phyloP scores from a whole-genome alignment of 805 yeast genomes.

The Candida methanosorbosa region DNA sequence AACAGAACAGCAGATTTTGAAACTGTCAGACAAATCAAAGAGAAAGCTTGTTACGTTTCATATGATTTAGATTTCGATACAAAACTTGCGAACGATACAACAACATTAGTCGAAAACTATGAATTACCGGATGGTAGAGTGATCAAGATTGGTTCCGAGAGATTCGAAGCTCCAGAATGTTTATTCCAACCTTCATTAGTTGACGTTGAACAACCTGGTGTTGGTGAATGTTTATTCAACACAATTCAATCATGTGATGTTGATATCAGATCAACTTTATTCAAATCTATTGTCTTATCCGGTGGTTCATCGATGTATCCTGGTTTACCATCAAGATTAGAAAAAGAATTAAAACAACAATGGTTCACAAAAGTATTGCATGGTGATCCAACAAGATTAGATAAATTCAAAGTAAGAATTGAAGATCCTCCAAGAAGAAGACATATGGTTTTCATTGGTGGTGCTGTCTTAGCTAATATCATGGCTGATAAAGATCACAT shows the following conservation, averaged over 20 bases:
- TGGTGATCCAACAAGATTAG: constrained; percentile 79
- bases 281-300: constrained; percentile 85
- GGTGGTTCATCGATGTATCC: constrained; percentile 99
- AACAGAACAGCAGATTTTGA: constrained; percentile 98
- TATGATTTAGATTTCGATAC: constrained; percentile 89
- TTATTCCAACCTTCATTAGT: constrained; percentile 92
- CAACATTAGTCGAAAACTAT: constrained; percentile 82
- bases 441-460: constrained; percentile 98
- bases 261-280: constrained; percentile 82
- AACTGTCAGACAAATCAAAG: constrained; percentile 96
- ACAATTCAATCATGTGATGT: constrained; percentile 93
- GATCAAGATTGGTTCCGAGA: constrained; percentile 88
- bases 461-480: constrained; percentile 94
- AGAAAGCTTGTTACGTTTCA: constrained; percentile 89
- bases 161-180: constrained; percentile 96
- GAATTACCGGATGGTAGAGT: constrained; percentile 96
- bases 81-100: constrained; percentile 86
- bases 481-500: constrained; percentile 98
- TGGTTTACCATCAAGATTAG: constrained; percentile 91
- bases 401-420: constrained; percentile 89
- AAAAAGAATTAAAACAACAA: constrained; percentile 91
- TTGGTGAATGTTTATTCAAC: constrained; percentile 87
- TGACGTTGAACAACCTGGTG: constrained; percentile 94
- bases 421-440: constrained; percentile 99
- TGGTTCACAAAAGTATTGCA: constrained; percentile 87